Percentiles rank a stretch among this genome's conserved stretches.
phyloP scores from a whole-genome alignment of 2,329 filamentous ascomycete genomes.

The Ceratocystis lukuohia region DNA sequence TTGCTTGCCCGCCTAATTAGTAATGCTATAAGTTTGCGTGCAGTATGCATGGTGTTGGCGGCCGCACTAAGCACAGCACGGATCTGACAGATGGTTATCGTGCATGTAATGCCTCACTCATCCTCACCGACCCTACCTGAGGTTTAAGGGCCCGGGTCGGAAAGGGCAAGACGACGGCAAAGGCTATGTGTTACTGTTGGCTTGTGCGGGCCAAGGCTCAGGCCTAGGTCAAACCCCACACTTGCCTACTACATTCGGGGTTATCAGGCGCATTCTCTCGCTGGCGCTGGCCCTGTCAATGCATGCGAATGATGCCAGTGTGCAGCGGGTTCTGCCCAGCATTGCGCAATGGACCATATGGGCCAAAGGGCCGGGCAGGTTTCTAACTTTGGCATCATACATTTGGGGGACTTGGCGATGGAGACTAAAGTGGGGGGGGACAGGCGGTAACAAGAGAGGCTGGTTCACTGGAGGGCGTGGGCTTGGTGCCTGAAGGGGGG shows the following conservation, averaged over 20 bases:
- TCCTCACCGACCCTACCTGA: not conserved
- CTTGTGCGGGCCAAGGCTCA: not conserved
- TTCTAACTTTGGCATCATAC: conserved; percentile 5
- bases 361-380: too few relatives aligned
- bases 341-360: not conserved
- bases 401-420: not conserved
- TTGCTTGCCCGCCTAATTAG: not conserved
- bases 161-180: not conserved
- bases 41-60: not conserved
- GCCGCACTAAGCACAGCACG: not conserved
- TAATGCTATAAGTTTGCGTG: not conserved
- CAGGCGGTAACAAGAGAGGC: not conserved
- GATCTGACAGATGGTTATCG: not conserved
- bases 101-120: conserved; percentile 5
- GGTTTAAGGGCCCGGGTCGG: not conserved
- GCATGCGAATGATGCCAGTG: not conserved
- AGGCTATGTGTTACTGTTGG: not conserved
- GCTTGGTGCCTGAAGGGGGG: not conserved
- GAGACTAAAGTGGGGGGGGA: not conserved
- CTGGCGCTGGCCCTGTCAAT: not conserved
- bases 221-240: not conserved
- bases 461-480: not conserved
- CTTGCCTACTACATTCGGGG: not conserved
- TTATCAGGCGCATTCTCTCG: not conserved
- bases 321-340: not conserved